These are phyloP conservation scores for Leccinum variicolor DNA, from an alignment of 768 basidiomycete genomes.

Conservation along the genomic window DNA sequence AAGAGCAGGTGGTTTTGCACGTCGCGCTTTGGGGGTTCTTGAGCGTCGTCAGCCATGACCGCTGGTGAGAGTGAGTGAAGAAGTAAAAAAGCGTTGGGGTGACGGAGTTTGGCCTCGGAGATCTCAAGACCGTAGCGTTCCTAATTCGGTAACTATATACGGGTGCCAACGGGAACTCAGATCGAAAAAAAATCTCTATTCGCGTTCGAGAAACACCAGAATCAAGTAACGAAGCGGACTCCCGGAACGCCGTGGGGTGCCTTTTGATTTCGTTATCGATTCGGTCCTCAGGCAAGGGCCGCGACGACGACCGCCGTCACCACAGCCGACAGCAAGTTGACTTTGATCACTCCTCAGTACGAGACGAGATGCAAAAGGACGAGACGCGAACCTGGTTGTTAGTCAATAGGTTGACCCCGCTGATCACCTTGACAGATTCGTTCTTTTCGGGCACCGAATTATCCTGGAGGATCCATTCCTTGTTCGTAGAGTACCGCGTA, in stretches of 20 bases:
- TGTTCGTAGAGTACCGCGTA: slow-evolving; percentile 65
- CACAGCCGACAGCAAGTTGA: slow-evolving; percentile 45
- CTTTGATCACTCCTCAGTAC: slow-evolving; percentile 23
- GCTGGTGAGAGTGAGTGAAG: background rate
- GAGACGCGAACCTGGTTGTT: slow-evolving; percentile 69
- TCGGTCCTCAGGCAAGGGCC: slow-evolving; percentile 26
- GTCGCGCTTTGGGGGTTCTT: slow-evolving; percentile 51
- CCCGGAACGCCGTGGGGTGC: background rate
- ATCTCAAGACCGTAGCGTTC: slow-evolving; percentile 1
- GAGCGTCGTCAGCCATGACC: slow-evolving; percentile 19
- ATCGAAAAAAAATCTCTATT: background rate
- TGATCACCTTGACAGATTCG: slow-evolving; percentile 53
- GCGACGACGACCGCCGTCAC: slow-evolving; percentile 36
- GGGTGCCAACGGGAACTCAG: background rate
- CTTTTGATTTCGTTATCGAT: background rate
- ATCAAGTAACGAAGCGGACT: background rate
- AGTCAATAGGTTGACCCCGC: slow-evolving; percentile 67
- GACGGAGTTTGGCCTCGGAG: slow-evolving; percentile 11
- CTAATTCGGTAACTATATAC: slow-evolving; percentile 23
- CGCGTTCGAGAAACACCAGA: background rate
- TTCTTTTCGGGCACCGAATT: slow-evolving; percentile 32
- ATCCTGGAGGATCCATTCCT: slow-evolving; percentile 65
- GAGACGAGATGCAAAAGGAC: background rate
- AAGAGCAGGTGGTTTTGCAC: slow-evolving; percentile 81
- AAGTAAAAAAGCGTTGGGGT: background rate